Evolutionary conservation across 345 rosid genomes (phyloP), one percentile per base, ranked within the genome.

Genomic region (Populus deltoides): DNA sequence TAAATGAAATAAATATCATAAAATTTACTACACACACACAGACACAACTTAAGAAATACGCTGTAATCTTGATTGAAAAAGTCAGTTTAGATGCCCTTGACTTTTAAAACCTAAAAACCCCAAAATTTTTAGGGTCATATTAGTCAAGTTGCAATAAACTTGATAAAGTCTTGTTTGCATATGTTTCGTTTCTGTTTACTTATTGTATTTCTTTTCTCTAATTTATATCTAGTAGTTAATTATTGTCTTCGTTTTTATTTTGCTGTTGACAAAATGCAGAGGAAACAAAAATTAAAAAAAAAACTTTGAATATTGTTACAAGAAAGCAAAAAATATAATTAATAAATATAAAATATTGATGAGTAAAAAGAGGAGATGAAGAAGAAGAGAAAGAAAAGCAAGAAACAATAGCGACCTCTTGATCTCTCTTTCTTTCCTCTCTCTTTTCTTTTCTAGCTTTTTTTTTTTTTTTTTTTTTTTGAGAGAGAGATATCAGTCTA

Each of bases 381-480:
- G 87, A 51, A 79, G 86, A 72, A 85, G 75, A 85, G 75, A 86
- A 88, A 38, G n/a, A 27, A 53, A n/a, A 73, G 36, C 10, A 57
- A 83, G 85, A 80, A 81, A 87, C 72, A 89, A 90, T 39, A 90
- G 87, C 82, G 86, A 88, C 92, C 79, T 76, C 82, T 79, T 79
- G 55, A 49, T 49, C 78, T 68, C 68, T 51, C 18, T n/a, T 47
- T 81, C 31, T 80, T 66, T 69, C 72, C 74, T 78, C 83, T 82
- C 75, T 86, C 82, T 51, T 53, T 66, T 69, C 16, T 81, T 65
- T 66, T 61, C 31, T 41, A 29, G 65, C 31, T 27, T 29, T 41
- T 35, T 69, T 33, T 27, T 29, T 69, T 33, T 27, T 27, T 29
- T 35, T 41, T 29, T 68, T 31, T n/a, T 17, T 18, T 6, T 16